Evolutionary conservation across 2,329 filamentous ascomycete species (phyloP), one percentile per base, ranked within the genome.

Genomic region (Fusarium armeniacum): DNA sequence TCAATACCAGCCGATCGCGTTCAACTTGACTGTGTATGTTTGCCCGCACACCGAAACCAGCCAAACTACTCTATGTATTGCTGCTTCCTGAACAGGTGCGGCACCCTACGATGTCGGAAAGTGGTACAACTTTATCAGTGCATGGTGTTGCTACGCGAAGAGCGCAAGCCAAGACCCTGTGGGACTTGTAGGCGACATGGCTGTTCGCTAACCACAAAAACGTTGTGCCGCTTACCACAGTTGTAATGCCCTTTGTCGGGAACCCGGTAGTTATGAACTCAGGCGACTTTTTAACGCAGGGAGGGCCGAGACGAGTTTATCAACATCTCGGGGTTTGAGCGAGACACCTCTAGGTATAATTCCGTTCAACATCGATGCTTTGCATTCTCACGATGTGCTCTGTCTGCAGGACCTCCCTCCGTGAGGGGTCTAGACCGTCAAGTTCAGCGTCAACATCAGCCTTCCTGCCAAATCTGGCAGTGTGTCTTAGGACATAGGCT

Each of bases 351-450:
- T 24, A n/a, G n/a, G n/a, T n/a, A 40, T 13, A 36, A 53, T 40
- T 41, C 26, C 41, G 18, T 49, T 51, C 24, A 13, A 54, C 49
- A 44, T 53, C 57, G 45, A 63, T 59, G 35, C 58, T 60, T 52
- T 55, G 44, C 58, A 55, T 69, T 45, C 67, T 50, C 53, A 51
- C 35, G 36, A 41, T 50, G 41, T 35, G 50, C 36, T 55, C 49
- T 50, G 59, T 45, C 40, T 49, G n/a, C 35, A 52, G 49, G 50
- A 51, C 22, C 24, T 49, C 43, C 35, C 52, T 45, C 38, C 51
- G 52, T 52, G 45, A 51, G 41, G 45, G 44, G 72, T 72, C 72
- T 69, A 67, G 72, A 72, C 67, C 72, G 40, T 71, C 38, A 40
- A 58, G 57, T 64, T 62, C 57, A 56, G 58, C 51, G 63, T 55